Evolutionary conservation across 2,329 filamentous ascomycete genomes (phyloP), one percentile per base, ranked within the genome.

Genomic region (Thielaviopsis populi): DNA sequence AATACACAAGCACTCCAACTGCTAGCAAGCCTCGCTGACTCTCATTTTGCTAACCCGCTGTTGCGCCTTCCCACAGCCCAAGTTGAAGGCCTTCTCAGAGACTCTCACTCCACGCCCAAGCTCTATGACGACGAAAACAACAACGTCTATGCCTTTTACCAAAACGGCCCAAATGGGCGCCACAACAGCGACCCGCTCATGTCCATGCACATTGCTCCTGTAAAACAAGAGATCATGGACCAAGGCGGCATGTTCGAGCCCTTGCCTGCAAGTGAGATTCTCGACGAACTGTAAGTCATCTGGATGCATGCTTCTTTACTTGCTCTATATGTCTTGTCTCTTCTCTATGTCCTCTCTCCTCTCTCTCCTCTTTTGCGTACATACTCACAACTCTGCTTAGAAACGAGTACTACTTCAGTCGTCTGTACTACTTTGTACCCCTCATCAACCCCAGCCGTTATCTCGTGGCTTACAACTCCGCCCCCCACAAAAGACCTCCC

Each of bases 161-260:
- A 50, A 15, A 17, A 33, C 11, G n/a, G n/a, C 41, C 17, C 22
- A 13, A 63, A 48, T 59, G 7, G 50, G 10, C 41, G 53, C 13
- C 42, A 61, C 11, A 19, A 22, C 22, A 46, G 56, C 22, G 46
- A 62, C 24, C 17, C 41, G 1, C 5, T n/a, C 22, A 30, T 50
- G 41, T 1, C 41, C 10, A 11, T 63, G 41, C 41, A 61, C 13
- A 4, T 24, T 4, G 19, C 59, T 2, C 64, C n/a, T 7, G 13
- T 59, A 1, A 58, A 30, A 19, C 56, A 62, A 17, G 63, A 76
- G 70, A 80, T 96, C 75, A 85, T 96, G 65, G 84, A 84, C 11
- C 75, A 96, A 41, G 91, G 91, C 13, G 91, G 91, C 13, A 76
- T 95, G 68, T 88, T 91, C 62, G 92, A 96, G 72, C 80, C 88